These are phyloP conservation scores for Hypomyces rosellus DNA, from an alignment of 2,329 filamentous ascomycete genomes.

Conservation along the genomic window DNA sequence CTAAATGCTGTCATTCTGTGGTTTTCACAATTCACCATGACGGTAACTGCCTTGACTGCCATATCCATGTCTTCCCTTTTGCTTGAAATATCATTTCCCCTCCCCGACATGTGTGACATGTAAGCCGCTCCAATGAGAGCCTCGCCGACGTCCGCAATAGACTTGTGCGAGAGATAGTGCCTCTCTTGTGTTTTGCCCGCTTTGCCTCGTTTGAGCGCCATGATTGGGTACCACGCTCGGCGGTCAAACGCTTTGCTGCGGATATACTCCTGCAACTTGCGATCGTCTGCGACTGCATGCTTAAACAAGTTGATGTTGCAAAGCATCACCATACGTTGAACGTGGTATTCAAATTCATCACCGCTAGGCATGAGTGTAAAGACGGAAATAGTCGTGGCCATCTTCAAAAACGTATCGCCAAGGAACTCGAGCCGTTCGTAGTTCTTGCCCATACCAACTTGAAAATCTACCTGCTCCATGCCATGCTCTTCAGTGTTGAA, in stretches of 20 bases:
- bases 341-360: slow-evolving; percentile 82
- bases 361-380: slow-evolving; percentile 71
- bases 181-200: slow-evolving; percentile 35
- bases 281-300: slow-evolving; percentile 53
- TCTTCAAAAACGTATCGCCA: slow-evolving; percentile 90
- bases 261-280: slow-evolving; percentile 66
- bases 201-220: slow-evolving; percentile 71
- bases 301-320: slow-evolving; percentile 89
- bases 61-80: slow-evolving; percentile 43
- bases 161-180: slow-evolving; percentile 78
- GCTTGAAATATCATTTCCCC: background rate
- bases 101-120: slow-evolving; percentile 32
- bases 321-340: slow-evolving; percentile 81
- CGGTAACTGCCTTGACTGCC: slow-evolving; percentile 58
- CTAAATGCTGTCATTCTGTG: slow-evolving; percentile 64
- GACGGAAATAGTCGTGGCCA: slow-evolving; percentile 85
- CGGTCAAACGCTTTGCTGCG: slow-evolving; percentile 77
- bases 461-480: slow-evolving; percentile 63
- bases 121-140: slow-evolving; percentile 86
- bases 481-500: slow-evolving; percentile 73
- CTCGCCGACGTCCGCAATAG: slow-evolving; percentile 89
- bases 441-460: slow-evolving; percentile 83
- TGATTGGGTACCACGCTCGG: slow-evolving; percentile 81
- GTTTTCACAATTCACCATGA: slow-evolving; percentile 60
- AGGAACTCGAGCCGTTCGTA: slow-evolving; percentile 93